Conservation (phyloP, 495 filamentous ascomycete species). For the Thermothielavioides terrestris region DNA sequence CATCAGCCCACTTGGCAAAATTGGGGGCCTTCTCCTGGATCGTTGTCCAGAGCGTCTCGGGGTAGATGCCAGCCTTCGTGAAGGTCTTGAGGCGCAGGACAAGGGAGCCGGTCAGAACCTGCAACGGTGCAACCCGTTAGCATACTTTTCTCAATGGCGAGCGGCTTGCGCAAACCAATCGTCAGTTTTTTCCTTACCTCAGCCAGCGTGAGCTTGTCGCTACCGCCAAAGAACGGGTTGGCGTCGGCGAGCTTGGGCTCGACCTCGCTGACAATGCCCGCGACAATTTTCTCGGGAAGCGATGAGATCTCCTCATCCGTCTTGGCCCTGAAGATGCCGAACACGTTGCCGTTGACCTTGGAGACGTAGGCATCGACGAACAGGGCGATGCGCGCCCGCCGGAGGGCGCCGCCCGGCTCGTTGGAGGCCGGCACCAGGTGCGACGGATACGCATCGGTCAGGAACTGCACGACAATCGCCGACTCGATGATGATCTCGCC, state of each 20-base stretch:
- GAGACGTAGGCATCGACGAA: slow-evolving; percentile 67
- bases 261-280: slow-evolving; percentile 59
- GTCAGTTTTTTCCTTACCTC: slow-evolving; percentile 59
- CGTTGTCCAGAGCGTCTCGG: slow-evolving; percentile 37
- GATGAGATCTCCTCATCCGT: slow-evolving; percentile 31
- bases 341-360: slow-evolving; percentile 49
- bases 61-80: slow-evolving; percentile 44
- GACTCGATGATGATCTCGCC: slow-evolving; percentile 66
- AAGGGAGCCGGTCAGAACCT: slow-evolving; percentile 63
- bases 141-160: not conserved
- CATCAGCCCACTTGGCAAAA: slow-evolving; percentile 60
- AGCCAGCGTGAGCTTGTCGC: slow-evolving; percentile 61
- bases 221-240: slow-evolving; percentile 74
- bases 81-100: slow-evolving; percentile 49
- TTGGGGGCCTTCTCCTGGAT: slow-evolving; percentile 50
- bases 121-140: slow-evolving; percentile 1
- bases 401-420: slow-evolving; percentile 33
- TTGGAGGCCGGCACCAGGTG: slow-evolving; percentile 43
- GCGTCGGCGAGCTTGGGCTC: slow-evolving; percentile 61
- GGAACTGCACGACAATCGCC: slow-evolving; percentile 66
- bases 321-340: slow-evolving; percentile 32
- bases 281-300: slow-evolving; percentile 38
- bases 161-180: no score
- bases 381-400: slow-evolving; percentile 61
- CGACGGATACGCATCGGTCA: slow-evolving; percentile 47